Base-by-base conservation (phyloP, 1,139 yeast genomes). In the Candida sanyaensis region DNA sequence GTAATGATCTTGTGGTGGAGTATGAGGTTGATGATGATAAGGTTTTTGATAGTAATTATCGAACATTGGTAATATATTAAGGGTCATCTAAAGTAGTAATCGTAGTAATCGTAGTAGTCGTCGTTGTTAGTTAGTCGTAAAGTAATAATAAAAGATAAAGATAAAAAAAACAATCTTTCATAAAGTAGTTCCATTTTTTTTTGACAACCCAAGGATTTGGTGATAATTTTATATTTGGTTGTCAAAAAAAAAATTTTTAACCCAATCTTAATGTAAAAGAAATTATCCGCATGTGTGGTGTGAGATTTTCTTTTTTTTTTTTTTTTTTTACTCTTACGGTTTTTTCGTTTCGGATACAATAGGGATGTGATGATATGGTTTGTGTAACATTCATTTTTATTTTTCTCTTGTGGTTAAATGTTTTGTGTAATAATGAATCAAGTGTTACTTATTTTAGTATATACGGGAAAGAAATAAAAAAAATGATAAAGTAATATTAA, bases 31-130 rank as follows among this genome's bases (percentile, higher is more conserved):
- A 17, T 29, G 37, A 6, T 32, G 39, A 38, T 29, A 38, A 17
- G 32, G 34, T 21, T 26, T 41, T 36, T 47, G 51, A 26, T 48
- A 33, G 37, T 45, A 33, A 28, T 44, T 41, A 41, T 55, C 57
- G 26, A 54, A 45, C 31, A 52, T 33, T 39, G 60, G 59, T 42
- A 57, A 41, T 11, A 62, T 48, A 46, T 57, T 58, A 34, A 60
- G 52, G 34, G 61, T 46, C 64, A 60, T 60, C 42, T 13, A 23
- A 21, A 37, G 37, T 42, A 34, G 31, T 40, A 23, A 40, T 31
- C n/a, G 26, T 44, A 29, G 36, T 39, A 27, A 32, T 36, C 27
- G 29, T 24, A 33, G 11, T 32, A 32, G 26, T 26, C 13, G 33
- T 17, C 21, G 21, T 17, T 2, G 21, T 17, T 17, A 17, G 21